Evolutionary conservation across 2,329 filamentous ascomycete genomes (phyloP).

Genomic region (Penicillium freii): DNA sequence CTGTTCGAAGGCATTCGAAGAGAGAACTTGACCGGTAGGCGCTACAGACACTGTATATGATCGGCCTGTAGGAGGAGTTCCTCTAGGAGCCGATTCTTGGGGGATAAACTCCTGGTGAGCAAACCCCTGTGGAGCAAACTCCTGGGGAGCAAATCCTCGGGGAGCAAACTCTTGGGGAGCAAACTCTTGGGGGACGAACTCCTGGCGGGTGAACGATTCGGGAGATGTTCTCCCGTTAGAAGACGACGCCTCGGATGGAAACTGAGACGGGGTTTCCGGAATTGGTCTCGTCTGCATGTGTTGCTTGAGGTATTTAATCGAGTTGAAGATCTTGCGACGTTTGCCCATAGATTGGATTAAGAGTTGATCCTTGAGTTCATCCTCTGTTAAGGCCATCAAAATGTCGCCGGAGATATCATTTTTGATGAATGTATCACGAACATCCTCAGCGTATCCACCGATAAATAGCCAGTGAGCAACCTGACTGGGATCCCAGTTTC

Average conservation of each 20-base stretch:
- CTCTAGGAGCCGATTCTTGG: no score
- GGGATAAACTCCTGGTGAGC: background rate
- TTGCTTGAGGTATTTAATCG: conserved; percentile 54
- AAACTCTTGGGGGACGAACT: background rate
- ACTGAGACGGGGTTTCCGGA: background rate
- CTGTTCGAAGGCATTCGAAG: background rate
- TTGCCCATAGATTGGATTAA: conserved; percentile 64
- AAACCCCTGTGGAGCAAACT: no score
- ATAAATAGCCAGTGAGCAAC: conserved; percentile 15
- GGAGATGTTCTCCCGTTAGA: background rate
- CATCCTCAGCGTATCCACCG: conserved; percentile 22
- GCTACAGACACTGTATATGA: background rate
- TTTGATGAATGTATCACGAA: conserved; percentile 80
- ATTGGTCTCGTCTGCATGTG: conserved; percentile 12
- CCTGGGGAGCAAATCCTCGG: no score
- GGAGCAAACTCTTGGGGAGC: no score
- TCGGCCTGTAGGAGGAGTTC: background rate
- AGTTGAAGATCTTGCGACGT: conserved; percentile 59
- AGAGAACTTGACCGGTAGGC: background rate
- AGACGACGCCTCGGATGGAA: background rate
- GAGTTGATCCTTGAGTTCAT: conserved; percentile 64
- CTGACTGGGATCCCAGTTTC: conserved; percentile 11
- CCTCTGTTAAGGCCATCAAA: conserved; percentile 74
- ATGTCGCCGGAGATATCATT: conserved; percentile 92
- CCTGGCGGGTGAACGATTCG: background rate